These are phyloP conservation scores for Calonectria henricotiae DNA, from an alignment of 2,329 filamentous ascomycete genomes.

Conservation along the genomic window DNA sequence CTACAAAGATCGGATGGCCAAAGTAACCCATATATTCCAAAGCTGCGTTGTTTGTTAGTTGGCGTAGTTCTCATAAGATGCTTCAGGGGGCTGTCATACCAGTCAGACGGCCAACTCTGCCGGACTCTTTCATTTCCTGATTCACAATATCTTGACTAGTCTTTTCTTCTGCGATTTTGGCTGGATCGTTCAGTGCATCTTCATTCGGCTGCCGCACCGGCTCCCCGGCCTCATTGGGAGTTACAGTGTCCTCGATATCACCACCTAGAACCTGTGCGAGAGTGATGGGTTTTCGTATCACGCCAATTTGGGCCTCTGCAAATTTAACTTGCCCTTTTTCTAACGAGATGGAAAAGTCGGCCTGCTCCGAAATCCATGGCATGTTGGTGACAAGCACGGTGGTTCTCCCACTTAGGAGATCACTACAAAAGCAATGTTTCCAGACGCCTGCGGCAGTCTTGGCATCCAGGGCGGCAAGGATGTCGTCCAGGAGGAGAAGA, in stretches of 20 bases:
- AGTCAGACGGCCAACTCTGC: constrained; percentile 63
- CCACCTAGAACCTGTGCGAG: constrained; percentile 60
- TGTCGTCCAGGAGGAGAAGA: constrained; percentile 72
- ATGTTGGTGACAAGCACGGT: constrained; percentile 73
- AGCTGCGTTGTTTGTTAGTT: constrained; percentile 52
- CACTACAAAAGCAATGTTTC: constrained; percentile 72
- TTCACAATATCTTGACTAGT: constrained; percentile 62
- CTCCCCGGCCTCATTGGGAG: constrained; percentile 44
- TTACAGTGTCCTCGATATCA: constrained; percentile 57
- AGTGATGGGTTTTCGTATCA: constrained; percentile 64
- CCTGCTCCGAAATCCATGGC: constrained; percentile 69
- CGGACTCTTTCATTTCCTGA: constrained; percentile 66
- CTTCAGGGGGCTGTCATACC: constrained; percentile 55
- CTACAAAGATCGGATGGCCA: constrained; percentile 63
- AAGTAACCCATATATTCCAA: constrained; percentile 70
- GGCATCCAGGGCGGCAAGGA: constrained; percentile 74
- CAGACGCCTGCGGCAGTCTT: constrained; percentile 72
- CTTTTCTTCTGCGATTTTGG: constrained; percentile 59
- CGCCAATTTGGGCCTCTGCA: constrained; percentile 64
- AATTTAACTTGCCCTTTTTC: constrained; percentile 64
- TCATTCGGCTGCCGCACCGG: constrained; percentile 50
- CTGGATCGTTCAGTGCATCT: constrained; percentile 53
- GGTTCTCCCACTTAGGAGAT: constrained; percentile 70
- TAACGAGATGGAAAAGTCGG: constrained; percentile 65
- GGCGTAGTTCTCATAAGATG: not conserved